Conservation (phyloP, 495 filamentous ascomycete species). For the Venustampulla echinocandica region DNA sequence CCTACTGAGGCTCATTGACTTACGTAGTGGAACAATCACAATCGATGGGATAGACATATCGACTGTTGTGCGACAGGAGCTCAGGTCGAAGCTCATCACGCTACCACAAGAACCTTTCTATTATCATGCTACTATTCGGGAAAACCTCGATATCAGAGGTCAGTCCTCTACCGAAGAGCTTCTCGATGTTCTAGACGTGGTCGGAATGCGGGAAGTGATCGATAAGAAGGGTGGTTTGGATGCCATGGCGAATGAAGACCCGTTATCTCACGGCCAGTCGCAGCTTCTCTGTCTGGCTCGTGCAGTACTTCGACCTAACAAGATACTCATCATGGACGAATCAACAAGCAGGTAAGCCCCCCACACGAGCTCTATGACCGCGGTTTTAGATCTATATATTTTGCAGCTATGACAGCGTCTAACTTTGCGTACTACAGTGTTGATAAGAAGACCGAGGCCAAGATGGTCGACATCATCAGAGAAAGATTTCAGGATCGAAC, state of each 20-base stretch:
- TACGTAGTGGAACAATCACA: conserved; percentile 24
- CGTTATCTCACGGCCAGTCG: conserved; percentile 36
- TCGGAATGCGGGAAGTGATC: conserved; percentile 33
- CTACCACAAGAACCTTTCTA: conserved; percentile 44
- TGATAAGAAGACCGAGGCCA: conserved; percentile 45
- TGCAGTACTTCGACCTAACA: conserved; percentile 27
- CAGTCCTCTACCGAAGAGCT: conserved; percentile 31
- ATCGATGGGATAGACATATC: conserved; percentile 40
- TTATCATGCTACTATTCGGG: conserved; percentile 34
- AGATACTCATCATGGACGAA: conserved; percentile 39
- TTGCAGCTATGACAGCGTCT: not conserved
- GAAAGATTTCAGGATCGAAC: conserved; percentile 49
- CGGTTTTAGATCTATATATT: not conserved
- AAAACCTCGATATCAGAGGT: conserved; percentile 38
- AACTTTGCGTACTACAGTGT: conserved; percentile 21
- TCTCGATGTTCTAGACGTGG: conserved; percentile 28
- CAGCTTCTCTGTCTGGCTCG: conserved; percentile 41
- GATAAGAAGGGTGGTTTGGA: conserved; percentile 33
- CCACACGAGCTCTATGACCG: not conserved
- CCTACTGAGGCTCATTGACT: conserved; percentile 30
- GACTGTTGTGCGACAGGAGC: conserved; percentile 17
- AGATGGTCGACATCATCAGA: conserved; percentile 52
- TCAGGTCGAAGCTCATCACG: conserved; percentile 30
- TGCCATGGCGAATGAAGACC: conserved; percentile 28
- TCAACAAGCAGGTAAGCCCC: conserved; percentile 32